Evolutionary conservation across 148 eudicot genomes (phyloP).

Genomic region (Dianthus caryophyllus): DNA sequence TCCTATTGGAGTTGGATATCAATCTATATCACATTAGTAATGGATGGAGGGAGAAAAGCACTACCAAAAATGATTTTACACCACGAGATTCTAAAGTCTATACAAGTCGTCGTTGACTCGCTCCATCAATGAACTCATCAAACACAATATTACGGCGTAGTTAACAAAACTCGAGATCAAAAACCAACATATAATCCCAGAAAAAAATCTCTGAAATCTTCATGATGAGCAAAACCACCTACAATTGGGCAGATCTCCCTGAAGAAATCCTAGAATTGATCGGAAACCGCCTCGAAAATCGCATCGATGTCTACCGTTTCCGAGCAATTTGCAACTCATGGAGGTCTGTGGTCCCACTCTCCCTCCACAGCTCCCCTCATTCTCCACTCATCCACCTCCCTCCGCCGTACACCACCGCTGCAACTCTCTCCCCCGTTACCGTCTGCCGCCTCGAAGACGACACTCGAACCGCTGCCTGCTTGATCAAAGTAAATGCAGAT

Average conservation of each 20-base stretch:
- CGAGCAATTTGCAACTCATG: slow-evolving; percentile 15
- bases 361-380: not conserved
- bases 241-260: slow-evolving; percentile 14
- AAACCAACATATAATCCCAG: no score
- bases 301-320: not conserved
- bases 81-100: no score
- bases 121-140: no score
- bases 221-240: not conserved
- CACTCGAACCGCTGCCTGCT: not conserved
- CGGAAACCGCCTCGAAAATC: slow-evolving; percentile 9
- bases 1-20: no score
- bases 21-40: no score
- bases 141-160: no score
- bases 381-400: slow-evolving; percentile 2
- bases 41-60: no score
- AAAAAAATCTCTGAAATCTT: no score
- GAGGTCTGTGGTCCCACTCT: slow-evolving; percentile 15
- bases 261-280: slow-evolving; percentile 8
- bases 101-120: no score
- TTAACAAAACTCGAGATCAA: no score
- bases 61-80: no score
- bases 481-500: slow-evolving; percentile 1
- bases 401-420: not conserved
- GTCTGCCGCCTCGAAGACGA: slow-evolving; percentile 12
- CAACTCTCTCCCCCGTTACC: not conserved